Percentiles rank a stretch among this genome's conserved stretches.
Evolutionary conservation across 2,329 filamentous ascomycete genomes (phyloP).

Genomic region (Fusarium illudens): DNA sequence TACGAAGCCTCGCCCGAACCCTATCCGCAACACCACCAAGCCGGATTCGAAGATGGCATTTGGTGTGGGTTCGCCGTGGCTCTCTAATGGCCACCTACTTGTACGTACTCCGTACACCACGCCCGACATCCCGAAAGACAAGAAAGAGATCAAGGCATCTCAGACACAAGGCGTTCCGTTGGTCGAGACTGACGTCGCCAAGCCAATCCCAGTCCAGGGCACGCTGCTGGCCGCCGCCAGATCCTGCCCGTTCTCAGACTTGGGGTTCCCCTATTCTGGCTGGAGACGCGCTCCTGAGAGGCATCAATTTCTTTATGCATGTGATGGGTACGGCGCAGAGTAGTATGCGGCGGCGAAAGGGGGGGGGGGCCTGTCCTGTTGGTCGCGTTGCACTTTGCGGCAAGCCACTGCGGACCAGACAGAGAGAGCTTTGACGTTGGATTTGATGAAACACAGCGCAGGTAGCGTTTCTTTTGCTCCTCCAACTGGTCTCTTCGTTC

Average conservation of each 20-base stretch:
- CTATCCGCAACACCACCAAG: not conserved
- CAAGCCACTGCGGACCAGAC: not conserved
- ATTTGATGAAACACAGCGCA: not conserved
- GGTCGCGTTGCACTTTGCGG: not conserved
- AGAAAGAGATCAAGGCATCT: not conserved
- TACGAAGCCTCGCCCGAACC: not conserved
- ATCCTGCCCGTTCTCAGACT: conserved; percentile 32
- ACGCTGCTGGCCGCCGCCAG: conserved; percentile 20
- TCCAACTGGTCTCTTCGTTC: not conserved
- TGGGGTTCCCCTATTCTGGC: conserved; percentile 26
- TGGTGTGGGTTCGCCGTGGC: not conserved
- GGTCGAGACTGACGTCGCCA: conserved; percentile 20
- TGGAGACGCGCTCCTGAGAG: not conserved
- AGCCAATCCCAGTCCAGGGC: conserved; percentile 29
- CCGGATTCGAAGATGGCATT: not conserved
- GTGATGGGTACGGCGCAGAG: not conserved
- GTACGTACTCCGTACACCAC: no score
- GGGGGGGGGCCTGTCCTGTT: not conserved
- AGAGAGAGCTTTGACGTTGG: not conserved
- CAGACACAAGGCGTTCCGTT: not conserved
- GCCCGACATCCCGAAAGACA: not conserved
- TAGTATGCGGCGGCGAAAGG: conserved; percentile 5
- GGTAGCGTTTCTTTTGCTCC: not conserved
- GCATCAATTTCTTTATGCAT: conserved; percentile 6
- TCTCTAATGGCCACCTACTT: not conserved